Conservation (phyloP, 768 basidiomycete species). For the Xerocomellus intermedius region DNA sequence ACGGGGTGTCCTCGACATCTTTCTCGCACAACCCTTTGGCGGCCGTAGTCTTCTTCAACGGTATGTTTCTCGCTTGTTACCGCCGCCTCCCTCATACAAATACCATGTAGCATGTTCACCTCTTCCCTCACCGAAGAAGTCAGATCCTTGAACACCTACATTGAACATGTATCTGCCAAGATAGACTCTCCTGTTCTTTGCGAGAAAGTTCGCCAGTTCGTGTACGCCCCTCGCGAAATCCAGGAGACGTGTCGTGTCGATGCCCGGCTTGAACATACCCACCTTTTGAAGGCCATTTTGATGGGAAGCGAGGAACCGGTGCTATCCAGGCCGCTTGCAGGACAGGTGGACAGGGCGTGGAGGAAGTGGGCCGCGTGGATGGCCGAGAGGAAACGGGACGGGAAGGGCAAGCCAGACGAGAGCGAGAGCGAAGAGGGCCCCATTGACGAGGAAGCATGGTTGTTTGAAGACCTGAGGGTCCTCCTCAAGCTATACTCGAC, state of each 20-base stretch:
- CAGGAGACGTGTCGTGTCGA: constrained; percentile 80
- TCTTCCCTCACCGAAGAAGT: constrained; percentile 90
- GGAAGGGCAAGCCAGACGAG: constrained; percentile 10
- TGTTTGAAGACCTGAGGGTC: constrained; percentile 87
- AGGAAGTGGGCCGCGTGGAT: constrained; percentile 78
- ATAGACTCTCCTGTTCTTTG: constrained; percentile 86
- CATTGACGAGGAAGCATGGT: constrained; percentile 92
- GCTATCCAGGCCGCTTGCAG: constrained; percentile 75
- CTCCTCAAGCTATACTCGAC: constrained; percentile 76
- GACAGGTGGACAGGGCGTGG: constrained; percentile 74
- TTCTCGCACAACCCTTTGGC: constrained; percentile 96
- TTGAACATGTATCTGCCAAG: constrained; percentile 83
- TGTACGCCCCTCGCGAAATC: constrained; percentile 84
- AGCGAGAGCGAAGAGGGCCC: constrained; percentile 96
- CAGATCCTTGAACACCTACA: constrained; percentile 79
- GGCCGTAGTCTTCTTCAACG: constrained; percentile 88
- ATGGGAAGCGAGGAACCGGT: constrained; percentile 74
- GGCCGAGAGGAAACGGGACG: constrained; percentile 54
- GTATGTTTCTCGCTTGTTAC: constrained; percentile 36
- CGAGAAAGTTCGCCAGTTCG: constrained; percentile 83
- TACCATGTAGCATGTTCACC: constrained; percentile 80
- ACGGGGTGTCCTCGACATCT: constrained; percentile 85
- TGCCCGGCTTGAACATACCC: constrained; percentile 70
- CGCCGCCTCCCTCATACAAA: constrained; percentile 1
- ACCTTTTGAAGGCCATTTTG: constrained; percentile 77